Percentiles rank a stretch among this genome's conserved stretches.
Evolutionary conservation across 306 rosid species (phyloP).

Genomic region (barrel medic (Medicago truncatula)): MtrunA17r5.0-ANR NC_053047.1:33835501-33836000

Average conservation of each 20-base stretch:
- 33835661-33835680: conserved; percentile 87
- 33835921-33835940: background rate
- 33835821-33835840: background rate
- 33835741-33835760: background rate
- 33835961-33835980: background rate
- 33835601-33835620: conserved; percentile 98
- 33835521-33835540: background rate
- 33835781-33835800: background rate
- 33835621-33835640: conserved; percentile 78
- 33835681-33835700: conserved; percentile 98
- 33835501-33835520: background rate
- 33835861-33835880: no score
- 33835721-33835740: background rate
- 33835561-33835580: conserved; percentile 11
- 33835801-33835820: background rate
- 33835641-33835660: conserved; percentile 86
- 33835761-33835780: background rate
- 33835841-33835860: background rate
- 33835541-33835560: background rate
- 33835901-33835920: background rate
- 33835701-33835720: conserved; percentile 87
- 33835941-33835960: background rate
- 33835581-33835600: conserved; percentile 37
- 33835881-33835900: background rate
- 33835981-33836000: no score